Percentiles rank a stretch among this genome's conserved stretches.
phyloP scores from a whole-genome alignment of 2,329 filamentous ascomycete genomes.

The Scedosporium minutisporum region DNA sequence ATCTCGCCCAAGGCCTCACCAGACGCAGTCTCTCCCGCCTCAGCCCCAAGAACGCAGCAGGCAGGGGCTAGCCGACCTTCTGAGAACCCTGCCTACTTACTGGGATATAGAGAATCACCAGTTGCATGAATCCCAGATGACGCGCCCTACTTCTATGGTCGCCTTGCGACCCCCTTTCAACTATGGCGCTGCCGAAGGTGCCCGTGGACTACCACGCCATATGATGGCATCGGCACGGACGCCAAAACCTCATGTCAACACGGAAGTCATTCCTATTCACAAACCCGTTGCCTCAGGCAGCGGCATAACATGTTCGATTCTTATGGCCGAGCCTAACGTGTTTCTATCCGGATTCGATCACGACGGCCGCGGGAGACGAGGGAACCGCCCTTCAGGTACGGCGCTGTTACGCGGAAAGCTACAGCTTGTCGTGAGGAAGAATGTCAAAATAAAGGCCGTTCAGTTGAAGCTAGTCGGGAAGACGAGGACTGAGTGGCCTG shows the following conservation, averaged over 20 bases:
- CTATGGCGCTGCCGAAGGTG: neutral
- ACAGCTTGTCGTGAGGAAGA: conserved; percentile 74
- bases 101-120: neutral
- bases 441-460: conserved; percentile 85
- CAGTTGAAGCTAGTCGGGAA: conserved; percentile 78
- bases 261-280: neutral
- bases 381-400: conserved; percentile 58
- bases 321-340: conserved; percentile 69
- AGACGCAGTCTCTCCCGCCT: neutral
- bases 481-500: conserved; percentile 90
- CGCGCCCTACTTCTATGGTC: neutral
- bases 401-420: conserved; percentile 80
- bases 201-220: neutral
- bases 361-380: conserved; percentile 41
- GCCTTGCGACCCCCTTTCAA: conserved; percentile 1
- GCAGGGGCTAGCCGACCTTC: neutral
- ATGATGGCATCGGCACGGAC: neutral
- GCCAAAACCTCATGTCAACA: neutral
- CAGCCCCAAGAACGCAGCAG: conserved; percentile 7
- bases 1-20: conserved; percentile 2
- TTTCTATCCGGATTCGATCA: conserved; percentile 74
- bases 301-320: conserved; percentile 63
- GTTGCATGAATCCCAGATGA: neutral
- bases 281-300: conserved; percentile 74
- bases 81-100: neutral